Evolutionary conservation across 352 stramenopile genomes (phyloP), one percentile per base, ranked within the genome.

Genomic region (Phytophthora pseudosyringae): DNA sequence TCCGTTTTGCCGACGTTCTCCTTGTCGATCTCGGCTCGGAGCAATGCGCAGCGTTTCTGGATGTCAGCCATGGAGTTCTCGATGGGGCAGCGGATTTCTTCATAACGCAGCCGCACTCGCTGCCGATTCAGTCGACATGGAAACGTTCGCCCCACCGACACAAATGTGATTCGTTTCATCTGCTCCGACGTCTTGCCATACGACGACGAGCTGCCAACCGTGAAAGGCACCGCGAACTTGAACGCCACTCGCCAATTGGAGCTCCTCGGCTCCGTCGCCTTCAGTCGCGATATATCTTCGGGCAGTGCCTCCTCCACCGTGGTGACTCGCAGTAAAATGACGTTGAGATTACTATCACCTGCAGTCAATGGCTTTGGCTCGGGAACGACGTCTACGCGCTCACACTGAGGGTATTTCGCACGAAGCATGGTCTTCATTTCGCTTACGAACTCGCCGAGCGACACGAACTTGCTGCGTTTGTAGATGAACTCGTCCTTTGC

Each of bases 61-160:
- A 94, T 89, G 54, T 94, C 86, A 61, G 91, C 86, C 67, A 91
- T 90, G 18, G 86, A 74, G 15, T 81, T 93, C 1, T 91, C 83
- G 7, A 94, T 86, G 7, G 86, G 86, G 44, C 86, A 86, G 1
- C 77, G 75, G 7, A 89, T 28, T 40, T 82, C 40, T 39, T 94
- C 83, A 26, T 69, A 57, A 10, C 76, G 62, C 5, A 43, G 18
- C 4, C 57, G 33, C 0, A 93, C 80, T 7, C 65, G 39, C 45
- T 91, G 86, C 2, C 83, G 73, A 13, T 63, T 83, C 13, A 85
- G 60, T 9, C 72, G 51, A 33, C 76, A 89, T 1, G 83, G 86
- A 52, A 94, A 93, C 6, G 41, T 16, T 1, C 67, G 59, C 1
- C 46, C 48, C 10, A 88, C 80, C 0, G 51, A 61, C 71, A 94